Evolutionary conservation across 345 rosid genomes (phyloP), one percentile per base, ranked within the genome.

Genomic region (Firmiana major): DNA sequence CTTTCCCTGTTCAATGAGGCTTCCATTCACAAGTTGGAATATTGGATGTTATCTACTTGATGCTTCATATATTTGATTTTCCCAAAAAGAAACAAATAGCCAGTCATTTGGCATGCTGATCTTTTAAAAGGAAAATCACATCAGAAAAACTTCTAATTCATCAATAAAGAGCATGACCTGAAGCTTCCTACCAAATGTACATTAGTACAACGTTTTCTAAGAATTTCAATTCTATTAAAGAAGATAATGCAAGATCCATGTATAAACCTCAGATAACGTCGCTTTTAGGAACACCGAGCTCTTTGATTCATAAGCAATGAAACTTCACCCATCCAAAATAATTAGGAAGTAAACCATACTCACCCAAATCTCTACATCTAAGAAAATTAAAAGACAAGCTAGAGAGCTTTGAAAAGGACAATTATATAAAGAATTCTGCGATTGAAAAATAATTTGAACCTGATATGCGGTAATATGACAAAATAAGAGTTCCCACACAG

Each of bases 111-210:
- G 59, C 55, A 5, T 31, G 74, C 60, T 1, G 26, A 71, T 51
- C 59, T 71, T 71, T 49, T 49, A 49, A 28, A 28, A 71, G 42
- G 60, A 42, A 71, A 31, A 71, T 53, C 6, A 1, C 28, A 19
- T 51, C 45, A 71, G 60, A 45, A 45, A 19, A 71, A 51, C 22
- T 31, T 71, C 62, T 10, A 51, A 49, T 53, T 51, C 46, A 57
- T 5, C 26, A 31, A 34, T 36, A 49, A 71, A 34, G 75, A 51
- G 62, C 2, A 71, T 19, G 19, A 34, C 26, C 26, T 8, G 26
- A 49, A 71, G 31, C 60, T 71, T 51, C 74, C 74, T 51, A 48
- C 28, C 28, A 24, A 21, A 68, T 48, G 26, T 68, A 68, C 19
- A 24, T 21, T 46, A 26, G 7, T 11, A 46, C 3, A 21, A 69